These are phyloP conservation scores for Oenanthe sinensis DNA, from an alignment of 129 eudicot genomes.

Conservation along the genomic window DNA sequence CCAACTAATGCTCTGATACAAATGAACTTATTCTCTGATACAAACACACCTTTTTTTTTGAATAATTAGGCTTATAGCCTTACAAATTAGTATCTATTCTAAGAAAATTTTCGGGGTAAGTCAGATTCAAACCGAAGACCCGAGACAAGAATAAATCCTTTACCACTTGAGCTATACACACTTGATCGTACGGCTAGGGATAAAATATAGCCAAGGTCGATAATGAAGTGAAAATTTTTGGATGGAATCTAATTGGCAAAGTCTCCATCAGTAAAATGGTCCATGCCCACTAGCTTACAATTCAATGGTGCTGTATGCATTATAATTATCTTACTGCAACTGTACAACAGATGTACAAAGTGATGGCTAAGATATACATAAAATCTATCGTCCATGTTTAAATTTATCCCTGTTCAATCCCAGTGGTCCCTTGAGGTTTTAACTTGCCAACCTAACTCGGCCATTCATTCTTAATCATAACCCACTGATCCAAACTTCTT, in stretches of 20 bases:
- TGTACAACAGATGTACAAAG: neutral
- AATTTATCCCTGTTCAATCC: slow-evolving; percentile 17
- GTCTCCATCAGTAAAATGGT: slow-evolving; percentile 4
- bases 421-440: slow-evolving; percentile 6
- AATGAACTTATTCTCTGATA: no score
- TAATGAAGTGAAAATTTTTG: no score
- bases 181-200: neutral
- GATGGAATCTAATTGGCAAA: neutral
- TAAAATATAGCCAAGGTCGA: neutral
- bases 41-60: no score
- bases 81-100: no score
- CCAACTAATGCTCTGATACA: no score
- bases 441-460: neutral
- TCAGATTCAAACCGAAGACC: no score
- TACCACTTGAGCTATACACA: no score
- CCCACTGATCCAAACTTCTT: neutral
- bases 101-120: no score
- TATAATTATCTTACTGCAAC: slow-evolving; percentile 3
- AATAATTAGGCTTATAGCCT: no score
- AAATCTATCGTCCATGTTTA: slow-evolving; percentile 11
- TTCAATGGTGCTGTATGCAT: neutral
- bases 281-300: slow-evolving; percentile 5
- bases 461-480: slow-evolving; percentile 3
- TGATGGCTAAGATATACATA: slow-evolving; percentile 12
- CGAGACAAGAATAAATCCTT: no score